phyloP scores from a whole-genome alignment of 2,329 filamentous ascomycete species.

The Aspergillus sp. region DNA sequence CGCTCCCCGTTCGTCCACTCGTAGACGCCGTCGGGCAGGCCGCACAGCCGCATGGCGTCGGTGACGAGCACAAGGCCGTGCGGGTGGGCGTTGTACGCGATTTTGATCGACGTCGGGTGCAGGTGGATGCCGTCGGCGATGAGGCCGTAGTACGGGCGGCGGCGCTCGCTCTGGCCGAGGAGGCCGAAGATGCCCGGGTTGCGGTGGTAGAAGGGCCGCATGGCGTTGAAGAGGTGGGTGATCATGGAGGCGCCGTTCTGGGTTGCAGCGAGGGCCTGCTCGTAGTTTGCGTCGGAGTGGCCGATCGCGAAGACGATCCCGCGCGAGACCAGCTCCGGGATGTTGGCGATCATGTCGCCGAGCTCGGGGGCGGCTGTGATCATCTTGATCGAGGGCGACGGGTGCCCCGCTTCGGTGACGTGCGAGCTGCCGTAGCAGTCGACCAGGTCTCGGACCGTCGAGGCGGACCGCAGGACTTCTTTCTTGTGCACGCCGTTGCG shows the following conservation, averaged over 20 bases:
- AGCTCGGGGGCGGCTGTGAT: conserved; percentile 80
- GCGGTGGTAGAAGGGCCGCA: conserved; percentile 81
- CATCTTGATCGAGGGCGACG: conserved; percentile 51
- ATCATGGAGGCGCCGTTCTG: conserved; percentile 76
- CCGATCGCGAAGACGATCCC: conserved; percentile 73
- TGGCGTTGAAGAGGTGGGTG: conserved; percentile 89
- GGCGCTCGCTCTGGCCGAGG: conserved; percentile 54
- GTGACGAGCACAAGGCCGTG: conserved; percentile 81
- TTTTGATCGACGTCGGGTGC: conserved; percentile 78
- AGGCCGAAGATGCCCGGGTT: conserved; percentile 87
- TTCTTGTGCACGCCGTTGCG: conserved; percentile 82
- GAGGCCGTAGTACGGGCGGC: conserved; percentile 68
- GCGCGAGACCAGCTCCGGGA: conserved; percentile 54
- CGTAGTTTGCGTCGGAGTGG: conserved; percentile 79
- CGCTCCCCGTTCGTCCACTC: conserved; percentile 69
- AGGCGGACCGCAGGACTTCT: conserved; percentile 57
- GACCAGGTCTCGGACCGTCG: conserved; percentile 50
- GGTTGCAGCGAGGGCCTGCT: conserved; percentile 64
- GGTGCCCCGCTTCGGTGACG: conserved; percentile 33
- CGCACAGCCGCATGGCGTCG: conserved; percentile 81
- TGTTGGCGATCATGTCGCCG: conserved; percentile 59
- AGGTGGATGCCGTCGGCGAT: conserved; percentile 87
- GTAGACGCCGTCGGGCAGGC: conserved; percentile 74
- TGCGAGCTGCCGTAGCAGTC: conserved; percentile 57
- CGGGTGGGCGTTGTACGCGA: conserved; percentile 78